phyloP scores from a whole-genome alignment of 352 stramenopile genomes.

The Globisporangium apiculatum region DNA sequence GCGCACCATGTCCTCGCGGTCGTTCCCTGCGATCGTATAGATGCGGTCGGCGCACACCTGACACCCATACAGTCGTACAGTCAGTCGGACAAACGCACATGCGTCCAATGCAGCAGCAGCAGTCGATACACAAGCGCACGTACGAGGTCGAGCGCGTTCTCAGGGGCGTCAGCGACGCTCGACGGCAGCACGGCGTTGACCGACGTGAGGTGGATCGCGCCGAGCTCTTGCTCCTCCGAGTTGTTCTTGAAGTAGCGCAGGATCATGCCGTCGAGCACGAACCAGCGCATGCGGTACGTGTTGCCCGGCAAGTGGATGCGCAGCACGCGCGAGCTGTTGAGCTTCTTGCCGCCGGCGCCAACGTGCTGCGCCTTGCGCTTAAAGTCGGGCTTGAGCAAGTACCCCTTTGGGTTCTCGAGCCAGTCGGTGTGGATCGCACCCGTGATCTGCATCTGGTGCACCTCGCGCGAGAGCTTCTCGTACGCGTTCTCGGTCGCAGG shows the following conservation, averaged over 20 bases:
- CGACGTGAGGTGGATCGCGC: conserved; percentile 81
- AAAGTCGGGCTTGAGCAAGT: conserved; percentile 84
- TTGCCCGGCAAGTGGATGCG: conserved; percentile 74
- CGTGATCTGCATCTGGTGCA: conserved; percentile 87
- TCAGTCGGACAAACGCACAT: too few species aligned
- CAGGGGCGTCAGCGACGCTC: conserved; percentile 82
- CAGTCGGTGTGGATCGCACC: conserved; percentile 86
- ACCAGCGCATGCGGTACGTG: conserved; percentile 79
- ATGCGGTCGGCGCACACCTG: conserved; percentile 83
- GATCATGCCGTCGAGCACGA: conserved; percentile 87
- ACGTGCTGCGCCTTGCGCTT: conserved; percentile 84
- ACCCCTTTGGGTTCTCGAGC: conserved; percentile 87
- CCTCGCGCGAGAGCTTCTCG: conserved; percentile 85
- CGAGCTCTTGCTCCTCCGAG: conserved; percentile 82
- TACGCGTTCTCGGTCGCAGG: conserved; percentile 71
- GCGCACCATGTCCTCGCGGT: conserved; percentile 85
- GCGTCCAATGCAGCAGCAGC: neutral
- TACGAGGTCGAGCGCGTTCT: conserved; percentile 80
- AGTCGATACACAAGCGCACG: neutral
- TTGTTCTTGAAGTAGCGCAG: conserved; percentile 85
- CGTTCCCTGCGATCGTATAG: conserved; percentile 82
- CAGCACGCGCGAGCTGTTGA: conserved; percentile 72
- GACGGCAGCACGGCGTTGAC: conserved; percentile 84
- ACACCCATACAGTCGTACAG: neutral
- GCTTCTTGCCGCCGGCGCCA: conserved; percentile 78